Evolutionary conservation across 2,329 filamentous ascomycete species (phyloP).

Genomic region (Claviceps pusilla): DNA sequence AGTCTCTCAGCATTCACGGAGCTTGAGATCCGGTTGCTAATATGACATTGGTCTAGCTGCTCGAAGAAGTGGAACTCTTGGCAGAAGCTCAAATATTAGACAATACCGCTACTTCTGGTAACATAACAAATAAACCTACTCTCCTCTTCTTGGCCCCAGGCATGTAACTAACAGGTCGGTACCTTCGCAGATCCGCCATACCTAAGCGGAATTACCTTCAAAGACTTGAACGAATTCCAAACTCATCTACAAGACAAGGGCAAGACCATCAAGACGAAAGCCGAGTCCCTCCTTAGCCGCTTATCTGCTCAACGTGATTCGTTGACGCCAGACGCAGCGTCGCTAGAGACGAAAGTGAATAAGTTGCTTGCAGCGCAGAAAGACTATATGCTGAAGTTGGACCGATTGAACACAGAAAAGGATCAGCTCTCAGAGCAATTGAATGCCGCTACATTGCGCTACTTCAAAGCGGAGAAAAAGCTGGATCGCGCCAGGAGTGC

Average conservation of each 20-base stretch:
- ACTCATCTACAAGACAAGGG: slow-evolving; percentile 65
- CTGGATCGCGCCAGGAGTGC: slow-evolving; percentile 77
- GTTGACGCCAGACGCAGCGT: slow-evolving; percentile 51
- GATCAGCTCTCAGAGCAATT: slow-evolving; percentile 74
- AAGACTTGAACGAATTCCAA: slow-evolving; percentile 58
- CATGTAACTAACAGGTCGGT: slow-evolving; percentile 10
- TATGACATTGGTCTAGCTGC: slow-evolving; percentile 26
- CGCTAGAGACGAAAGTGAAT: slow-evolving; percentile 62
- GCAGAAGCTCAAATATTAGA: slow-evolving; percentile 30
- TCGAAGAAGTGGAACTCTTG: slow-evolving; percentile 50
- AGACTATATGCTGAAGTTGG: slow-evolving; percentile 59
- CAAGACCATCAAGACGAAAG: slow-evolving; percentile 58
- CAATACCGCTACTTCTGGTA: slow-evolving; percentile 12
- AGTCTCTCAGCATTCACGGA: slow-evolving; percentile 14
- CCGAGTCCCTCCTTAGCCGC: slow-evolving; percentile 51
- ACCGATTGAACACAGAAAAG: slow-evolving; percentile 62
- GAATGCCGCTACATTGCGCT: slow-evolving; percentile 76
- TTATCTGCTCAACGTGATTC: slow-evolving; percentile 36
- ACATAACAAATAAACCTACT: background rate
- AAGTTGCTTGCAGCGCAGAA: slow-evolving; percentile 70
- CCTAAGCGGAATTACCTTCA: slow-evolving; percentile 44
- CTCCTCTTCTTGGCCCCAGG: too few relatives aligned
- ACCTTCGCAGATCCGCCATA: slow-evolving; percentile 34
- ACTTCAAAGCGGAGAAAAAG: slow-evolving; percentile 91
- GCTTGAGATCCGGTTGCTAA: slow-evolving; percentile 1